These are phyloP conservation scores for Crepidotus variabilis DNA, from an alignment of 768 basidiomycete genomes.

Conservation along the genomic window DNA sequence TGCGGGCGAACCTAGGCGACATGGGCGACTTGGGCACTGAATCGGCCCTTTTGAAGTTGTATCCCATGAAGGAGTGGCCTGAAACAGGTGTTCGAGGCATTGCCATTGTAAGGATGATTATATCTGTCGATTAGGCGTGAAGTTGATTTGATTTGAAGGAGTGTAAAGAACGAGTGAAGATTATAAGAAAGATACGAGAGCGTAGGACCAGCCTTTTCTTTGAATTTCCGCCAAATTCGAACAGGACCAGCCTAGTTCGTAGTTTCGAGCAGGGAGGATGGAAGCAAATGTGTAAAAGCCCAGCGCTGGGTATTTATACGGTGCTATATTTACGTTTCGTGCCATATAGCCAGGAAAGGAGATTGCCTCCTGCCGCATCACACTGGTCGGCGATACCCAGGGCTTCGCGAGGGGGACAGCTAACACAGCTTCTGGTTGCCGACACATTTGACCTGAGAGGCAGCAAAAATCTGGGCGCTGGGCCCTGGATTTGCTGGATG, in stretches of 20 bases:
- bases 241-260: background rate
- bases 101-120: background rate
- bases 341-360: too few species aligned
- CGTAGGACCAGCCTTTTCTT: background rate
- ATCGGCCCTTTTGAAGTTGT: background rate
- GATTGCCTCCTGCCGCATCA: too few species aligned
- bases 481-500: too few species aligned
- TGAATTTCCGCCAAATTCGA: background rate
- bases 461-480: too few species aligned
- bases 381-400: too few species aligned
- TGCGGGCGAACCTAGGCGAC: background rate
- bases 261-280: background rate
- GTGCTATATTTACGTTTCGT: too few species aligned
- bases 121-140: background rate
- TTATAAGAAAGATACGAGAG: too few species aligned
- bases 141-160: background rate
- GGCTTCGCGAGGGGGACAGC: too few species aligned
- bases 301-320: too few species aligned
- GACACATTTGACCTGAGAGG: too few species aligned
- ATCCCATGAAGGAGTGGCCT: background rate
- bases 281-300: background rate
- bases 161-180: too few species aligned
- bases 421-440: too few species aligned
- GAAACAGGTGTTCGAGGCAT: background rate
- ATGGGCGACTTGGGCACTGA: background rate